Evolutionary conservation across 441 rosid species (phyloP).

Genomic region (Biscutella auriculata): DNA sequence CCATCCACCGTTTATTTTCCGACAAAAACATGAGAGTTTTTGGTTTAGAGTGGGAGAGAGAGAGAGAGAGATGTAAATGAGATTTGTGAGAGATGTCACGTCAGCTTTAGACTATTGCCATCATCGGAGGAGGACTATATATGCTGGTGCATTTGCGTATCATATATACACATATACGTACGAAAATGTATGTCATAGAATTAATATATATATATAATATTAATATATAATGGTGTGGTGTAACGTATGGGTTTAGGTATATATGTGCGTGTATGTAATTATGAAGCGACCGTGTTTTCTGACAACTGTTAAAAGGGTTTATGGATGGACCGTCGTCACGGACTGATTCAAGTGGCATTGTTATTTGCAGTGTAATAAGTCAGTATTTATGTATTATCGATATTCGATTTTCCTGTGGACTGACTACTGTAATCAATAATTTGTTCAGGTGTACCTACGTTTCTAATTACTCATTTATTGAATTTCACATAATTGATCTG

Average conservation of each 20-base stretch:
- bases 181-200: slow-evolving; percentile 18
- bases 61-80: not conserved
- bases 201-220: not conserved
- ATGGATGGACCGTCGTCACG: slow-evolving; percentile 26
- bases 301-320: slow-evolving; percentile 20
- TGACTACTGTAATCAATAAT: not conserved
- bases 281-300: slow-evolving; percentile 25
- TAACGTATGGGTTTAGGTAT: slow-evolving; percentile 27
- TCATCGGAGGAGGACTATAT: slow-evolving; percentile 12
- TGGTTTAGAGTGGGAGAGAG: slow-evolving; percentile 2
- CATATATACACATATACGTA: slow-evolving; percentile 16
- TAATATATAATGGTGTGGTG: slow-evolving; percentile 5
- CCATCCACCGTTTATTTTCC: slow-evolving; percentile 21
- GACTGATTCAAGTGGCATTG: slow-evolving; percentile 12
- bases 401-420: slow-evolving; percentile 7
- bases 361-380: slow-evolving; percentile 8
- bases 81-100: slow-evolving; percentile 19
- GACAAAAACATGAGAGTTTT: slow-evolving; percentile 11
- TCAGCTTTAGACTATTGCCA: slow-evolving; percentile 17
- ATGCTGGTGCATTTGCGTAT: slow-evolving; percentile 12
- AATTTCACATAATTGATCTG: not conserved
- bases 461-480: not conserved
- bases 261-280: slow-evolving; percentile 21
- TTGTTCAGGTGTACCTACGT: slow-evolving; percentile 14
- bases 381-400: slow-evolving; percentile 7